These are phyloP conservation scores for Phytopythium sindhum DNA, from an alignment of 352 stramenopile species.

Conservation along the genomic window DNA sequence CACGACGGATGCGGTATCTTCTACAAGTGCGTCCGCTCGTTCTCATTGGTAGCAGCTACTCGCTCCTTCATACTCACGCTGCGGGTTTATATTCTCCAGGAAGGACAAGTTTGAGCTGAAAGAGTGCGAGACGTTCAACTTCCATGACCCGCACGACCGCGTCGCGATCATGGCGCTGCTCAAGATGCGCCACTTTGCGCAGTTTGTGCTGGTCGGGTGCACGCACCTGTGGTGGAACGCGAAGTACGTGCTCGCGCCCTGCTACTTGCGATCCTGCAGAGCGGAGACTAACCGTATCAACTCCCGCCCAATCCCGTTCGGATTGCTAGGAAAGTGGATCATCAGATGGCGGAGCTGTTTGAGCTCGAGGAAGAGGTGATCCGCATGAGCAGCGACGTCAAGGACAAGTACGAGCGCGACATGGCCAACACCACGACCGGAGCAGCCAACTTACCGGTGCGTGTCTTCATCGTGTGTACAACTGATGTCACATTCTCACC, in stretches of 20 bases:
- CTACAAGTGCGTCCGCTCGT: slow-evolving; percentile 53
- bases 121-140: slow-evolving; percentile 85
- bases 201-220: slow-evolving; percentile 79
- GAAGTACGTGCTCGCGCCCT: slow-evolving; percentile 39
- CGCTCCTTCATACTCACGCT: not conserved
- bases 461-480: slow-evolving; percentile 4
- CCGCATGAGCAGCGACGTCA: slow-evolving; percentile 69
- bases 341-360: slow-evolving; percentile 84
- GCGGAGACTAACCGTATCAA: not conserved
- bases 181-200: slow-evolving; percentile 78
- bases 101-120: slow-evolving; percentile 86
- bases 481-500: not conserved
- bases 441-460: slow-evolving; percentile 45
- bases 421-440: slow-evolving; percentile 49
- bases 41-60: not conserved
- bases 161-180: slow-evolving; percentile 83
- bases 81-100: slow-evolving; percentile 21
- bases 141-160: slow-evolving; percentile 81
- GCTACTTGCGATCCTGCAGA: not conserved
- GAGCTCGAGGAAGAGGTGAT: slow-evolving; percentile 84
- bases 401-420: slow-evolving; percentile 80
- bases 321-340: slow-evolving; percentile 66
- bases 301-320: not conserved
- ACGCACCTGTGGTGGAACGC: slow-evolving; percentile 88
- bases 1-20: slow-evolving; percentile 87